A percentile compares a stretch with the other conserved stretches of the same genome.
These are phyloP conservation scores for Cordyceps javanica DNA, from an alignment of 2,329 filamentous ascomycete genomes.

Conservation along the genomic window DNA sequence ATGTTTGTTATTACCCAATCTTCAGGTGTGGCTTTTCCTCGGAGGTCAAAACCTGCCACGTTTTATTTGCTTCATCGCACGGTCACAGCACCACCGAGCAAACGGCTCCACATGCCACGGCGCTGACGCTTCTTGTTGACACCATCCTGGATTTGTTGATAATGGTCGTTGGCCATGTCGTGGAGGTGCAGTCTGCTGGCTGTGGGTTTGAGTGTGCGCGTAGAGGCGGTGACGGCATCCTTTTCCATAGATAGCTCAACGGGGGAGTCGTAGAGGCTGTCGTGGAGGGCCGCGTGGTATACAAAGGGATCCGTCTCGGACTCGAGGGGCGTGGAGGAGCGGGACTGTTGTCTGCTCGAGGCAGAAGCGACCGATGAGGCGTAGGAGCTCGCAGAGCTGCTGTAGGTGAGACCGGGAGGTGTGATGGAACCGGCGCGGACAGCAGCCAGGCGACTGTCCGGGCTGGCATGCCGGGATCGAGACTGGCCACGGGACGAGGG, in stretches of 20 bases:
- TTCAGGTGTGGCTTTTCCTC: constrained; percentile 19
- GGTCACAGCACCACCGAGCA: constrained; percentile 41
- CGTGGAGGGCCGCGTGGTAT: constrained; percentile 26
- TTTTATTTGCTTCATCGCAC: constrained; percentile 27
- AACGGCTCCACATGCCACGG: constrained; percentile 47
- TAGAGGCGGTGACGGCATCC: constrained; percentile 13
- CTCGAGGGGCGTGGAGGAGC: constrained; percentile 47
- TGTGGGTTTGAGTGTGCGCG: constrained; percentile 31
- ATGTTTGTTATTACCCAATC: not conserved
- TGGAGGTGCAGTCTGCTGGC: constrained; percentile 41
- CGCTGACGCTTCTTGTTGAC: constrained; percentile 43
- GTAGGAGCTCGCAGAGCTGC: constrained; percentile 44
- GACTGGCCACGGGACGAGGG: constrained; percentile 40
- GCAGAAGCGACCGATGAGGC: constrained; percentile 39
- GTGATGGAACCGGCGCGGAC: constrained; percentile 32
- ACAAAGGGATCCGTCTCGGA: constrained; percentile 39
- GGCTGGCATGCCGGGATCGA: constrained; percentile 33
- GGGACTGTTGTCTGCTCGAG: constrained; percentile 42
- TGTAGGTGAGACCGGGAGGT: constrained; percentile 44
- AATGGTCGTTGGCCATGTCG: constrained; percentile 48
- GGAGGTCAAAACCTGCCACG: constrained; percentile 15
- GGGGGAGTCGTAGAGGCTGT: constrained; percentile 44
- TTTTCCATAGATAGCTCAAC: constrained; percentile 39
- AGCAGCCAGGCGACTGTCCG: constrained; percentile 33
- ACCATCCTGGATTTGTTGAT: constrained; percentile 43